phyloP scores from a whole-genome alignment of 192 early-diverging fungal species.

The Mortierella hygrophila region DNA sequence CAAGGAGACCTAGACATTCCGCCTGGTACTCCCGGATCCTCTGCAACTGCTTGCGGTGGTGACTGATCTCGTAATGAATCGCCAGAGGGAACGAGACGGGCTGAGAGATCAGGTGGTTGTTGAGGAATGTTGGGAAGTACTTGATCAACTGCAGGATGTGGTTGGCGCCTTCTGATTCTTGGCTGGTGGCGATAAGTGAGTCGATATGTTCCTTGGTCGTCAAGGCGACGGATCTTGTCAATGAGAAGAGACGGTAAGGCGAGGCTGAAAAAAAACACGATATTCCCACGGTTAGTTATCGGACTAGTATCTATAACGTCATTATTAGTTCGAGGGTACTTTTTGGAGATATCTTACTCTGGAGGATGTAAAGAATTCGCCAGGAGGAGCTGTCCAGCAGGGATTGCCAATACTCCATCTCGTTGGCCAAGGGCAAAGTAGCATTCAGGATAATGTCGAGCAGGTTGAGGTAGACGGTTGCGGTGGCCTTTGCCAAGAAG shows the following conservation, averaged over 20 bases:
- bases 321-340: background rate
- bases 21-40: constrained; percentile 70
- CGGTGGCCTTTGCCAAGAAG: constrained; percentile 64
- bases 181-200: constrained; percentile 25
- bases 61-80: constrained; percentile 70
- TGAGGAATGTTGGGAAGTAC: constrained; percentile 52
- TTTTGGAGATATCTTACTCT: constrained; percentile 54
- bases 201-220: constrained; percentile 39
- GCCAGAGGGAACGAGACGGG: constrained; percentile 58
- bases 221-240: constrained; percentile 19
- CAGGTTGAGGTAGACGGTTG: constrained; percentile 69
- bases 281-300: constrained; percentile 10
- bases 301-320: constrained; percentile 20
- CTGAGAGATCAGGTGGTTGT: constrained; percentile 34
- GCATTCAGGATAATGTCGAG: constrained; percentile 69
- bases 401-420: constrained; percentile 77
- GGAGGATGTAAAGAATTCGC: constrained; percentile 58
- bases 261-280: constrained; percentile 28
- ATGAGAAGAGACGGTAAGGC: constrained; percentile 26
- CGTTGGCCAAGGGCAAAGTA: constrained; percentile 69
- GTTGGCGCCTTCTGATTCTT: constrained; percentile 1
- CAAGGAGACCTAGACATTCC: constrained; percentile 72
- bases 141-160: constrained; percentile 26
- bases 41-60: constrained; percentile 63
- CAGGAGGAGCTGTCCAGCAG: constrained; percentile 60